These are phyloP conservation scores for Diophrys sp. DNA, from an alignment of 73 alveolate species.

Conservation along the genomic window DNA sequence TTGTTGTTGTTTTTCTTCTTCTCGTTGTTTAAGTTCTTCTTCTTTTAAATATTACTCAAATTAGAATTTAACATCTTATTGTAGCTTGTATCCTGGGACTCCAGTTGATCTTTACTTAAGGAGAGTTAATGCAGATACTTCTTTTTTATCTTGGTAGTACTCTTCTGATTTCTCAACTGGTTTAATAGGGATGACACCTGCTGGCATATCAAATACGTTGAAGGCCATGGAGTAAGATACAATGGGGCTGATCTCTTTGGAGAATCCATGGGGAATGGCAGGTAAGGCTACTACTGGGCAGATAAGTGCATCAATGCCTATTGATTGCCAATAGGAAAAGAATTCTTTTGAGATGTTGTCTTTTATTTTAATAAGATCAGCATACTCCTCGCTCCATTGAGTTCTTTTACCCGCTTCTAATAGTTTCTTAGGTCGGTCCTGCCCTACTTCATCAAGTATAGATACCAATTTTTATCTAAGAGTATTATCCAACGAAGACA, in stretches of 20 bases:
- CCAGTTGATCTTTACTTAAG: not conserved
- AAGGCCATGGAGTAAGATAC: conserved; percentile 12
- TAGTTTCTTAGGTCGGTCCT: conserved; percentile 15
- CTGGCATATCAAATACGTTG: conserved; percentile 37
- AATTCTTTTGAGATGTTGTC: conserved; percentile 7
- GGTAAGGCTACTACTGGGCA: conserved; percentile 65
- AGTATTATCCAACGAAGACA: conserved; percentile 8
- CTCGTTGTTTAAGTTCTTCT: not conserved
- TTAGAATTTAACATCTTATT: not conserved
- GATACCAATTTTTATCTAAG: conserved; percentile 23
- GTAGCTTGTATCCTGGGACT: not conserved
- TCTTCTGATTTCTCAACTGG: conserved; percentile 8
- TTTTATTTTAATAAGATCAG: not conserved
- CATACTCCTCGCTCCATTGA: conserved; percentile 8
- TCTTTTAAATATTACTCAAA: not conserved
- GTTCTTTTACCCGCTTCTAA: conserved; percentile 9
- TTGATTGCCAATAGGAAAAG: conserved; percentile 37
- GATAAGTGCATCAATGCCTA: conserved; percentile 56
- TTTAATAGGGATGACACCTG: conserved; percentile 46
- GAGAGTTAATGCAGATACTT: not conserved
- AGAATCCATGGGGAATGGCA: conserved; percentile 62
- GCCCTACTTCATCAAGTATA: conserved; percentile 9
- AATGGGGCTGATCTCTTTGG: conserved; percentile 13
- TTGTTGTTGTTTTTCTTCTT: not conserved
- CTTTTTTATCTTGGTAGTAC: not conserved